phyloP scores from a whole-genome alignment of 2,329 filamentous ascomycete species.

The Sporothrix pallida region DNA sequence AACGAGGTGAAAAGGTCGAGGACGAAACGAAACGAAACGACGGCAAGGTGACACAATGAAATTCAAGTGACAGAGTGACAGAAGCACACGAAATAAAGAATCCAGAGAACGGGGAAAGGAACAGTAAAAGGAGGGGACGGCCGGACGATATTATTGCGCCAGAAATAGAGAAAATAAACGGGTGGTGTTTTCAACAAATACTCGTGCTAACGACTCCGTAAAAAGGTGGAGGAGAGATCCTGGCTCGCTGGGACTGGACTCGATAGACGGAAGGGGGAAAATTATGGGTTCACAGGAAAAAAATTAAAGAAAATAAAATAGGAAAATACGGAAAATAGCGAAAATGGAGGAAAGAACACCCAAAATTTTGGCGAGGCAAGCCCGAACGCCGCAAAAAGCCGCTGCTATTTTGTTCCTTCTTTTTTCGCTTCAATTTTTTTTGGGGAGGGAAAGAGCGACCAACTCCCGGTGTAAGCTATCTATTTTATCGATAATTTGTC shows the following conservation, averaged over 20 bases:
- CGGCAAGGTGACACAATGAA: background rate
- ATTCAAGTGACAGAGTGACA: background rate
- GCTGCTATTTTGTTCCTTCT: background rate
- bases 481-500: slow-evolving; percentile 9
- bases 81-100: background rate
- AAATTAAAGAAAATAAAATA: slow-evolving; percentile 1
- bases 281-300: slow-evolving; percentile 27
- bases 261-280: slow-evolving; percentile 14
- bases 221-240: too few species aligned
- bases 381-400: slow-evolving; percentile 25
- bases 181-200: background rate
- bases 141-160: slow-evolving; percentile 24
- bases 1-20: background rate
- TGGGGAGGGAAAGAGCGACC: background rate
- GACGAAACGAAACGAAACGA: background rate
- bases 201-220: background rate
- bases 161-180: slow-evolving; percentile 1
- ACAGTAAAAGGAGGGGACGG: slow-evolving; percentile 19
- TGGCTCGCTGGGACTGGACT: background rate
- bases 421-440: too few species aligned
- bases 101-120: slow-evolving; percentile 6
- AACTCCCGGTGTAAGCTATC: slow-evolving; percentile 20
- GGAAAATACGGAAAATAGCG: slow-evolving; percentile 23
- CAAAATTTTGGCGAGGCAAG: slow-evolving; percentile 11
- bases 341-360: slow-evolving; percentile 16